phyloP scores from a whole-genome alignment of 495 filamentous ascomycete genomes.

The Trichocladium antarcticum region DNA sequence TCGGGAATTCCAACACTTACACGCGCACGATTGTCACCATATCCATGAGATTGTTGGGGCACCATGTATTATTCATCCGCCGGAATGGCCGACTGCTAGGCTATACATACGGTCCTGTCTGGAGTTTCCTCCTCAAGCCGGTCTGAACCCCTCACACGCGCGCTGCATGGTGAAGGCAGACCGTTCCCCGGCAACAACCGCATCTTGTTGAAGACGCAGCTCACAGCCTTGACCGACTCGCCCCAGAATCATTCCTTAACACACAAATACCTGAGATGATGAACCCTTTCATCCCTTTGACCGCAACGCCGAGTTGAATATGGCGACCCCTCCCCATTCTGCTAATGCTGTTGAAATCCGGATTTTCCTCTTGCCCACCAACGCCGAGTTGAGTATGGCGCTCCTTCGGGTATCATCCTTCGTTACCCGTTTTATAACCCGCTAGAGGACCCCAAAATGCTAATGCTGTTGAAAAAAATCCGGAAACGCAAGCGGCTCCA shows the following conservation, averaged over 20 bases:
- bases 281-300: slow-evolving; percentile 9
- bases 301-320: slow-evolving; percentile 28
- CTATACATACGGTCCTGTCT: slow-evolving; percentile 1
- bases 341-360: slow-evolving; percentile 29
- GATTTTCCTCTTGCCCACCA: slow-evolving; percentile 22
- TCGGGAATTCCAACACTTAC: too few relatives aligned
- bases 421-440: slow-evolving; percentile 23
- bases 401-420: slow-evolving; percentile 28
- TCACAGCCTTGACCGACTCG: slow-evolving; percentile 2
- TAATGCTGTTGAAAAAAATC: slow-evolving; percentile 33
- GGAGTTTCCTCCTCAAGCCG: background rate
- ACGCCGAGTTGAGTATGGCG: slow-evolving; percentile 30
- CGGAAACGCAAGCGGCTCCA: slow-evolving; percentile 18
- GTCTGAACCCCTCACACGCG: slow-evolving; percentile 10
- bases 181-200: slow-evolving; percentile 10
- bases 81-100: background rate
- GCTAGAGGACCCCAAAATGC: slow-evolving; percentile 28
- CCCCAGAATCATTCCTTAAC: background rate
- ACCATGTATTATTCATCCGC: background rate
- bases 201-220: slow-evolving; percentile 22
- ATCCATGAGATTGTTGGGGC: background rate
- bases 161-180: slow-evolving; percentile 18
- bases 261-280: slow-evolving; percentile 7
- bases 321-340: slow-evolving; percentile 24
- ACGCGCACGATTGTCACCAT: too few relatives aligned